Evolutionary conservation across 495 filamentous ascomycete genomes (phyloP).

Genomic region (Hyphodiscus hymeniophilus): DNA sequence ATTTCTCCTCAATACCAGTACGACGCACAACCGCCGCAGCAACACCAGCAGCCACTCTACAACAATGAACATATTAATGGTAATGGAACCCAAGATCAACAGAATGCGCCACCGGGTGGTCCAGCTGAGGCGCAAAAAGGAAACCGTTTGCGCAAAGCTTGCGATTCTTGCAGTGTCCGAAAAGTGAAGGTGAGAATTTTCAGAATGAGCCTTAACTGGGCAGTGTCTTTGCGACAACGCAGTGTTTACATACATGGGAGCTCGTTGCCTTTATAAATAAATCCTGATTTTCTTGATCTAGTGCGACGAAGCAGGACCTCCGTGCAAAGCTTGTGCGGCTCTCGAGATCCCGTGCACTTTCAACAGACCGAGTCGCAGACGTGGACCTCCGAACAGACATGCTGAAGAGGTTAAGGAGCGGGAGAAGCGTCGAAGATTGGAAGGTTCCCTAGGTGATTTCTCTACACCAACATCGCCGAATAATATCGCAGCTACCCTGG

Average conservation of each 20-base stretch:
- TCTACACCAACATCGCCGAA: conserved; percentile 40
- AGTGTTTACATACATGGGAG: neutral
- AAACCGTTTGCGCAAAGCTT: conserved; percentile 66
- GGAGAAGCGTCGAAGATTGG: conserved; percentile 52
- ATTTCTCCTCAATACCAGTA: conserved; percentile 1
- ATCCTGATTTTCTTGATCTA: conserved; percentile 3
- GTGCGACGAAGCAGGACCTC: conserved; percentile 75
- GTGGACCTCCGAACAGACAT: conserved; percentile 80
- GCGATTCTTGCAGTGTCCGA: conserved; percentile 75
- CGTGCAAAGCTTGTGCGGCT: conserved; percentile 70
- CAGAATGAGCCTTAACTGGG: neutral
- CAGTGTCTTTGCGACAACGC: neutral
- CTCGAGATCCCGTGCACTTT: conserved; percentile 82
- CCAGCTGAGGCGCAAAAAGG: conserved; percentile 19
- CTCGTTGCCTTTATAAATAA: neutral
- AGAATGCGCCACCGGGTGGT: conserved; percentile 4
- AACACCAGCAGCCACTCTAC: conserved; percentile 10
- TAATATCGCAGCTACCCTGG: conserved; percentile 40
- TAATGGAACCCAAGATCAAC: neutral
- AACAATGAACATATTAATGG: conserved; percentile 9
- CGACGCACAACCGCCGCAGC: conserved; percentile 9
- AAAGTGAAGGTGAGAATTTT: conserved; percentile 69
- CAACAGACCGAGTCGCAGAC: conserved; percentile 64
- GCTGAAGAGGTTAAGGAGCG: conserved; percentile 73
- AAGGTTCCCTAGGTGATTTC: conserved; percentile 20